Base-by-base conservation (phyloP, 768 basidiomycete species). In the Paxillus rubicundulus region DNA sequence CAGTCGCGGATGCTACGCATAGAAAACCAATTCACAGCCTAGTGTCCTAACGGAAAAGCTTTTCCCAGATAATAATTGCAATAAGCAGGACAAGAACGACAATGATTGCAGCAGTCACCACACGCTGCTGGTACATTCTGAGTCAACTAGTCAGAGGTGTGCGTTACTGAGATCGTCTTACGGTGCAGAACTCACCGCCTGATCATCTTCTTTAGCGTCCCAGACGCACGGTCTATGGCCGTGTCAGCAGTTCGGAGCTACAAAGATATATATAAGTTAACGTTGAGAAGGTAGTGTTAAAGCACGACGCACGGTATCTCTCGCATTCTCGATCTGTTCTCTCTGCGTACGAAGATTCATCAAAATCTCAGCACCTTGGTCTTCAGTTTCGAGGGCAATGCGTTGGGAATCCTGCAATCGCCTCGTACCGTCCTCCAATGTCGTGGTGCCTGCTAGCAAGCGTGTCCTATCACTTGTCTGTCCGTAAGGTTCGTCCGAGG, bases 51-150 rank as follows among this genome's bases (percentile, higher is more conserved):
- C 75, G 76, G 49, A 84, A 71, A 20, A 84, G 70, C 67, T 95
- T 95, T 65, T 82, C 82, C 83, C 87, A 93, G 7, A 90, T 67
- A 49, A 96, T 86, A 58, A 94, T 76, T 21, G 74, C 74, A 57
- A 98, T 95, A 45, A 98, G 82, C 3, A 94, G 65, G 46, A 96
- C 74, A 33, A 98, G 86, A 27, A 98, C 82, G 51, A 77, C 72
- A 52, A 99, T 87, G 61, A 98, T 98, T 37, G 81, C 87, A 36
- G 72, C 88, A 5, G 94, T 98, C 44, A 97, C 79, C 44, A 90
- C 80, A 47, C 91, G 87, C 63, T 99, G 96, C 70, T 97, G 93
- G 68, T 98, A 94, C 92, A 98, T 97, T 74, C 97, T 99, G 21
- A 16, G 30, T 45, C 33, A 67, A 63, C 73, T 41, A 55, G 55